Evolutionary conservation across 805 yeast species (phyloP).

Genomic region (Kluyveromyces nonfermentans): DNA sequence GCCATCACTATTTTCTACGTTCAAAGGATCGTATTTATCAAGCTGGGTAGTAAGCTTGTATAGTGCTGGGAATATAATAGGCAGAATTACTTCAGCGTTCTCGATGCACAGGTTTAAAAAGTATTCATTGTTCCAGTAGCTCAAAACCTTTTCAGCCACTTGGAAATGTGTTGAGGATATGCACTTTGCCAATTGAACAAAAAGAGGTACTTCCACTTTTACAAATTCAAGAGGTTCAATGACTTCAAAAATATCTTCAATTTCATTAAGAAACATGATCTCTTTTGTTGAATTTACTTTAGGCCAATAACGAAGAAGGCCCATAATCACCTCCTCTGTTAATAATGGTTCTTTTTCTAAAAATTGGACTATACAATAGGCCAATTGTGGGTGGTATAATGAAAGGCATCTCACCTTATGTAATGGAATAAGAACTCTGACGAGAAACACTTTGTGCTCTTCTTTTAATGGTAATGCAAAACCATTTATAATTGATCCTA

Average conservation of each 20-base stretch:
- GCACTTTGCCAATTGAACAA: constrained; percentile 89
- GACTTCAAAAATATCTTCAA: constrained; percentile 93
- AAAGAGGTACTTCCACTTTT: constrained; percentile 85
- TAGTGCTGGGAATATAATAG: constrained; percentile 82
- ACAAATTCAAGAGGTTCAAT: constrained; percentile 89
- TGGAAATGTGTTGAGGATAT: constrained; percentile 94
- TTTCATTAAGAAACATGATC: constrained; percentile 89
- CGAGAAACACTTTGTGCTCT: constrained; percentile 86
- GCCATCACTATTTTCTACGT: constrained; percentile 19
- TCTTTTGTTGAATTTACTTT: constrained; percentile 91
- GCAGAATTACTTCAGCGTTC: constrained; percentile 83
- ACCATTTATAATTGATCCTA: constrained; percentile 95
- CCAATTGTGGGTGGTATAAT: constrained; percentile 91
- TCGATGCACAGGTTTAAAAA: constrained; percentile 85
- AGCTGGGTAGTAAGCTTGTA: constrained; percentile 64
- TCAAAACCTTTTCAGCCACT: constrained; percentile 89
- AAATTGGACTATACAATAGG: constrained; percentile 94
- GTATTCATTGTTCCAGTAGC: constrained; percentile 92
- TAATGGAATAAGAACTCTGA: constrained; percentile 79
- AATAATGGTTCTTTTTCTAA: constrained; percentile 86
- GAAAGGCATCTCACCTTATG: constrained; percentile 87
- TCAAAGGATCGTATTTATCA: constrained; percentile 22
- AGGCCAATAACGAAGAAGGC: constrained; percentile 91
- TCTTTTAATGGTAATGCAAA: constrained; percentile 95
- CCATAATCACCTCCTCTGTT: constrained; percentile 95